phyloP scores from a whole-genome alignment of 768 basidiomycete species.

The Hericium erinaceus region DNA sequence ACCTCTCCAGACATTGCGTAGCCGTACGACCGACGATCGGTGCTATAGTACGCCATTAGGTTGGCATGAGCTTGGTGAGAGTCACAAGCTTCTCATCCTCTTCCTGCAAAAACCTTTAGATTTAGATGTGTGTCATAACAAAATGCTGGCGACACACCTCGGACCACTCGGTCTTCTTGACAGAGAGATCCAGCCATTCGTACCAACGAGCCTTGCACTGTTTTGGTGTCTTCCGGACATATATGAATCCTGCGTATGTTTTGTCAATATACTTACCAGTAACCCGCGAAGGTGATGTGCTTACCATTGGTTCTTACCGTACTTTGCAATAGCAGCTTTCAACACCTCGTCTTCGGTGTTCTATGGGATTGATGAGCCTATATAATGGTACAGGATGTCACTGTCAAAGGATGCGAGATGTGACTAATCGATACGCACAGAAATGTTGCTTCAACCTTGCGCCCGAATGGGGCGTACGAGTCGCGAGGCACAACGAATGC shows the following conservation, averaged over 20 bases:
- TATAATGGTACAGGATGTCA: not conserved
- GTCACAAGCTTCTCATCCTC: slow-evolving; percentile 98
- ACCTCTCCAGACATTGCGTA: slow-evolving; percentile 94
- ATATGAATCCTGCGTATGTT: slow-evolving; percentile 54
- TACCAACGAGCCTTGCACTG: slow-evolving; percentile 99
- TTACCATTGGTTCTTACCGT: slow-evolving; percentile 92
- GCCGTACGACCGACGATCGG: slow-evolving; percentile 98
- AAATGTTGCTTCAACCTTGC: too few species aligned
- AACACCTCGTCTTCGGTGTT: slow-evolving; percentile 98
- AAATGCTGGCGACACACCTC: slow-evolving; percentile 45
- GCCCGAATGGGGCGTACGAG: too few species aligned
- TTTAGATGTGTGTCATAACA: not conserved
- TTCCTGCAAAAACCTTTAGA: slow-evolving; percentile 38
- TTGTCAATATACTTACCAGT: not conserved
- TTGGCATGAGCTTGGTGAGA: slow-evolving; percentile 97
- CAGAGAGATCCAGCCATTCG: slow-evolving; percentile 98
- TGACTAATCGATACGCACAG: too few species aligned
- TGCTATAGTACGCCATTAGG: slow-evolving; percentile 98
- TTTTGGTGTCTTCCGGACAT: slow-evolving; percentile 82
- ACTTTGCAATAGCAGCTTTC: slow-evolving; percentile 97
- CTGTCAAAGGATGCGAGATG: too few species aligned
- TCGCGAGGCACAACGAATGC: too few species aligned
- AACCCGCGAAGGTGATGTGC: slow-evolving; percentile 7
- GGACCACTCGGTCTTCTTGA: slow-evolving; percentile 99
- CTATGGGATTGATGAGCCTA: slow-evolving; percentile 26